A percentile compares a stretch with the other conserved stretches of the same genome.
These are phyloP conservation scores for Botrytis squamosa DNA, from an alignment of 2,329 filamentous ascomycete genomes.

Conservation along the genomic window DNA sequence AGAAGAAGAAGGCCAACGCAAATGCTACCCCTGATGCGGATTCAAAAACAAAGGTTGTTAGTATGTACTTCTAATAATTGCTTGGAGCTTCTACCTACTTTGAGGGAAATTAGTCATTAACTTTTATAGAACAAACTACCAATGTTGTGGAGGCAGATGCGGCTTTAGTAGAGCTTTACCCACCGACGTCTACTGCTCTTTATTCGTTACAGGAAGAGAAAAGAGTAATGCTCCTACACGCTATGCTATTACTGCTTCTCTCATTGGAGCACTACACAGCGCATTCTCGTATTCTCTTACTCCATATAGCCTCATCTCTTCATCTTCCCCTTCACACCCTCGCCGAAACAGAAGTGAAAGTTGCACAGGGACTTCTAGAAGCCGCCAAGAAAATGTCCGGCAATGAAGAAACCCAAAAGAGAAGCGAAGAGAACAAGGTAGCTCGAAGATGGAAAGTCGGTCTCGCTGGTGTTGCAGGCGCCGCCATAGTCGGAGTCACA, in stretches of 20 bases:
- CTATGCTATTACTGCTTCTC: conserved; percentile 68
- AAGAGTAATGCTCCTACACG: conserved; percentile 67
- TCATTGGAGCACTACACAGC: conserved; percentile 76
- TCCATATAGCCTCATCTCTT: conserved; percentile 69
- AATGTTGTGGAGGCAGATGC: conserved; percentile 50
- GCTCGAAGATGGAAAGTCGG: conserved; percentile 87
- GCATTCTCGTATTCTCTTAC: conserved; percentile 69
- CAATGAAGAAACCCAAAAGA: conserved; percentile 70
- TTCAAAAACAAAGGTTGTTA: conserved; percentile 33
- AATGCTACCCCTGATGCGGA: conserved; percentile 32
- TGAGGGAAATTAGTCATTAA: neutral
- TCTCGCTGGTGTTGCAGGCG: conserved; percentile 82
- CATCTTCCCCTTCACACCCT: conserved; percentile 64
- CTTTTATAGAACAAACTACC: conserved; percentile 38
- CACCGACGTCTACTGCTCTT: conserved; percentile 60
- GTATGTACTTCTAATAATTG: conserved; percentile 29
- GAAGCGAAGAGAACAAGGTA: conserved; percentile 66
- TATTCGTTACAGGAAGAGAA: conserved; percentile 59
- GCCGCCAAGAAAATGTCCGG: conserved; percentile 69
- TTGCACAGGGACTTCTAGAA: conserved; percentile 72
- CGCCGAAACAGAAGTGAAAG: conserved; percentile 69
- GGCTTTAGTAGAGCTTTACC: conserved; percentile 51
- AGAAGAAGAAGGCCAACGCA: conserved; percentile 35
- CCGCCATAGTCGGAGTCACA: conserved; percentile 70
- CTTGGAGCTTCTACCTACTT: neutral